Conservation (phyloP, 1,284 basidiomycete genomes). For the Marasmius oreades region DNA sequence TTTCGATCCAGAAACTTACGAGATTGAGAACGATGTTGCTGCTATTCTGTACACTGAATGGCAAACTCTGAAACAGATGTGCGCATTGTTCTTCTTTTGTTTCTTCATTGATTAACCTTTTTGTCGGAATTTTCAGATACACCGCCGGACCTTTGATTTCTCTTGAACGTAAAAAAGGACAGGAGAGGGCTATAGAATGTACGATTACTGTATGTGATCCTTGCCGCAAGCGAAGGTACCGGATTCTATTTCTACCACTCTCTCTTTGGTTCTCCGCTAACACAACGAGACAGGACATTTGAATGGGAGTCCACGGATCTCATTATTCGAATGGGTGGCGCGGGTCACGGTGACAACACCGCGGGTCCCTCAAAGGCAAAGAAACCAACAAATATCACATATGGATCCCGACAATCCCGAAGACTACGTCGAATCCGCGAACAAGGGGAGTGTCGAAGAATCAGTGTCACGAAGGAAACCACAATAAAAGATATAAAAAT, state of each 20-base stretch:
- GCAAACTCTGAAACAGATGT: conserved; percentile 56
- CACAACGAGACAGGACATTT: conserved; percentile 34
- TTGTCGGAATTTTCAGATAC: conserved; percentile 43
- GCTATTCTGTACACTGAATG: conserved; percentile 63
- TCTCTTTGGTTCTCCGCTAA: conserved; percentile 2
- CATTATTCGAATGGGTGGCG: conserved; percentile 37
- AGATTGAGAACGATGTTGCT: conserved; percentile 50
- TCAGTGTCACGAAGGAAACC: conserved; percentile 59
- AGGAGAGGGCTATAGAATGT: conserved; percentile 36
- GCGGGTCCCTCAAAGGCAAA: conserved; percentile 9
- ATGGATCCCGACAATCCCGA: conserved; percentile 53
- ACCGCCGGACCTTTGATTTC: conserved; percentile 52
- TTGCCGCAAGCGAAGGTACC: conserved; percentile 60
- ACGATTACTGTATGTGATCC: conserved; percentile 54
- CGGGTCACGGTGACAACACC: conserved; percentile 19
- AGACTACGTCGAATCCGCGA: conserved; percentile 57
- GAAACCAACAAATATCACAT: conserved; percentile 21
- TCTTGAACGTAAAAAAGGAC: conserved; percentile 40
- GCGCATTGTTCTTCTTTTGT: conserved; percentile 24
- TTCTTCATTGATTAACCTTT: conserved; percentile 13
- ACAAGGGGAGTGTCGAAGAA: conserved; percentile 42
- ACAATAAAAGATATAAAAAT: conserved; percentile 76
- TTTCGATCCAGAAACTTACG: conserved; percentile 62
- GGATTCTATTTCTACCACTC: conserved; percentile 4
- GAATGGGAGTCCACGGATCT: conserved; percentile 52